Evolutionary conservation across 2,329 filamentous ascomycete genomes (phyloP).

Genomic region (Graphilbum ipis-grandicollis): DNA sequence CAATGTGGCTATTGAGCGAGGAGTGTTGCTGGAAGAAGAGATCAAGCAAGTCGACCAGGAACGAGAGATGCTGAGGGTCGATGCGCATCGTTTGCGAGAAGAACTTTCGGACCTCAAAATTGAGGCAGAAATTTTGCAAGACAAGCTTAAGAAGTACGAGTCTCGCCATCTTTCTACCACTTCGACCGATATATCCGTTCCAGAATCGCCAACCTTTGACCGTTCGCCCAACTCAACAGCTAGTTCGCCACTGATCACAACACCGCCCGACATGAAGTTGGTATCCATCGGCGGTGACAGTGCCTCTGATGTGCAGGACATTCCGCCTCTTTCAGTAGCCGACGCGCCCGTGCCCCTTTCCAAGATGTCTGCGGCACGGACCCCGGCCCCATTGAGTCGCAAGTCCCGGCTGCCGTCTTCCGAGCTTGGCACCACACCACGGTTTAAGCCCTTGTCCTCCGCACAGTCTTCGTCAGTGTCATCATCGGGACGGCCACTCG

Average conservation of each 20-base stretch:
- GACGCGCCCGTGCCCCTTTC: slow-evolving; percentile 50
- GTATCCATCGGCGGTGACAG: slow-evolving; percentile 33
- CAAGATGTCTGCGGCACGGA: slow-evolving; percentile 14
- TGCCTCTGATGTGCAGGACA: slow-evolving; percentile 55
- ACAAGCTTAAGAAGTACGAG: slow-evolving; percentile 69
- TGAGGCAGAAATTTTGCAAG: slow-evolving; percentile 82
- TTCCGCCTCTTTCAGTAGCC: slow-evolving; percentile 86
- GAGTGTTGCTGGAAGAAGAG: slow-evolving; percentile 88
- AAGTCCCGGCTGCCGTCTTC: slow-evolving; percentile 37
- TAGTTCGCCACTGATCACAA: slow-evolving; percentile 79
- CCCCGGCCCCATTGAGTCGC: slow-evolving; percentile 20
- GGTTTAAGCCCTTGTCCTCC: slow-evolving; percentile 31
- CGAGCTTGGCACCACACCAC: slow-evolving; percentile 32
- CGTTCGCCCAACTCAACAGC: slow-evolving; percentile 68
- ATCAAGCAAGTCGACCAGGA: slow-evolving; percentile 84
- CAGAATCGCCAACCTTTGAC: slow-evolving; percentile 57
- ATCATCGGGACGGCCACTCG: slow-evolving; percentile 16
- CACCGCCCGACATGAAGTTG: slow-evolving; percentile 59
- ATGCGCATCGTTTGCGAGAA: slow-evolving; percentile 74
- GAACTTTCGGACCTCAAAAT: slow-evolving; percentile 88
- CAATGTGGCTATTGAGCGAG: slow-evolving; percentile 81
- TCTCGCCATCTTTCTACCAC: slow-evolving; percentile 38
- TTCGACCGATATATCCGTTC: slow-evolving; percentile 43
- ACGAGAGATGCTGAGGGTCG: slow-evolving; percentile 73
- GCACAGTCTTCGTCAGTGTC: slow-evolving; percentile 19